Evolutionary conservation across 805 yeast genomes (phyloP), one percentile per base, ranked within the genome.

Genomic region (Nakazawaea ernobii): DNA sequence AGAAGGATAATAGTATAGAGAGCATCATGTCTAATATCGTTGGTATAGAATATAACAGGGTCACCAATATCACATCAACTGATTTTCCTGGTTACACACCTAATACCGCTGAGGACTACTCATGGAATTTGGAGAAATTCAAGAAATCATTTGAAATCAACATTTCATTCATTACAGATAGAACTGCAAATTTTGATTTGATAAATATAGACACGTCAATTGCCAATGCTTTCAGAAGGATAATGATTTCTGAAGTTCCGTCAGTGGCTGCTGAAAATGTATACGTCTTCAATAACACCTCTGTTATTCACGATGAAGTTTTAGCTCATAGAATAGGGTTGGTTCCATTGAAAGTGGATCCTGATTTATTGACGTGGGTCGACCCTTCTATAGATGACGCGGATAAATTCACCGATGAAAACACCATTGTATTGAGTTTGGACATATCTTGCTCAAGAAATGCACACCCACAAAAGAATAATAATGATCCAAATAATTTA

Each of bases 221-320:
- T 49, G 91, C 98, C 39, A 94, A 94, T 70, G 97, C 99, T 0
- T 90, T 92, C 68, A 84, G 99, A 62, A 84, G 99, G 61, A 86
- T 94, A 58, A 91, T 94, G 98, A 82, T 94, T 47, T 79, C 97
- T 1, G 99, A 94, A 64, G 96, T 94, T 36, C 99, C 99, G 17
- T 79, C 94, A 1, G 95, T 92, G 41, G 98, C 99, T 13, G 86
- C 96, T 20, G 99, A 94, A 66, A 80, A 87, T 52, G 89, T 94
- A 14, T 90, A 84, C 62, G 77, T 94, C 50, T 86, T 86, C 71
- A 92, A 89, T 74, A 94, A 94, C 67, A 94, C 99, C 1, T 88
- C 97, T 1, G 97, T 94, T 42, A 88, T 94, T 53, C 97, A 91
- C 66, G 99, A 94, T 65, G 99, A 94, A 70, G 97, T 94, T 15